Conservation (phyloP, 768 basidiomycete species). For the Chalciporus chontae region DNA sequence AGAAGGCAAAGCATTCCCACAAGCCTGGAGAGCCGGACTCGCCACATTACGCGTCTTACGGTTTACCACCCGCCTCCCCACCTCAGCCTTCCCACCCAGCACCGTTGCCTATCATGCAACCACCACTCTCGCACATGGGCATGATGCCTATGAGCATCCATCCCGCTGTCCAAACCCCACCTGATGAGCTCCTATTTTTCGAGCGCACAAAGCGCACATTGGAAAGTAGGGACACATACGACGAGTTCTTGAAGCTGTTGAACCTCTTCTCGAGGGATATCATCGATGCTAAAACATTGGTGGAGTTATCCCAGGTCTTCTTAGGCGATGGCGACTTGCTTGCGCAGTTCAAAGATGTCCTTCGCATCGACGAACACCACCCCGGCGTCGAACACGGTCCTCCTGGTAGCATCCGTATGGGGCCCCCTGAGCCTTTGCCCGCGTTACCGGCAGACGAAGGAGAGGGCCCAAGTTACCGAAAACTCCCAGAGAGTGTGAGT, state of each 20-base stretch:
- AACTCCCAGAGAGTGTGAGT: constrained; percentile 83
- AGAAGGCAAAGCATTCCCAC: constrained; percentile 62
- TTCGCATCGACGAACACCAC: constrained; percentile 72
- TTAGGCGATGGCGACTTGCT: constrained; percentile 79
- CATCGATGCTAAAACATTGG: constrained; percentile 78
- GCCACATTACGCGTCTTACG: constrained; percentile 39
- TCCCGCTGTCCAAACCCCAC: constrained; percentile 35
- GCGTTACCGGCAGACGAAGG: constrained; percentile 79
- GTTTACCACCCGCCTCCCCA: constrained; percentile 40
- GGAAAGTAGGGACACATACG: constrained; percentile 74
- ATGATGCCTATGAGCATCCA: constrained; percentile 28
- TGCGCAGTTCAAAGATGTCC: constrained; percentile 79
- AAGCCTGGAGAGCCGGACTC: constrained; percentile 57
- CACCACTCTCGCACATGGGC: constrained; percentile 25
- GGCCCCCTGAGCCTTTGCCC: constrained; percentile 71
- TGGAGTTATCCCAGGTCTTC: constrained; percentile 79
- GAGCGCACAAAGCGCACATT: constrained; percentile 84
- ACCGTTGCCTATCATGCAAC: constrained; percentile 26
- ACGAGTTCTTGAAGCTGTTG: constrained; percentile 93
- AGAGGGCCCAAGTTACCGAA: constrained; percentile 92
- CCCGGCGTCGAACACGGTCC: constrained; percentile 65
- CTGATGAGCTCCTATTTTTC: constrained; percentile 89
- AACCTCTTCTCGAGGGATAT: constrained; percentile 90
- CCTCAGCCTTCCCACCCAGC: constrained; percentile 26
- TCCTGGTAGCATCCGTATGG: constrained; percentile 73